Base-by-base conservation (phyloP, 805 yeast species). In the Lachancea lanzarotensis region DNA sequence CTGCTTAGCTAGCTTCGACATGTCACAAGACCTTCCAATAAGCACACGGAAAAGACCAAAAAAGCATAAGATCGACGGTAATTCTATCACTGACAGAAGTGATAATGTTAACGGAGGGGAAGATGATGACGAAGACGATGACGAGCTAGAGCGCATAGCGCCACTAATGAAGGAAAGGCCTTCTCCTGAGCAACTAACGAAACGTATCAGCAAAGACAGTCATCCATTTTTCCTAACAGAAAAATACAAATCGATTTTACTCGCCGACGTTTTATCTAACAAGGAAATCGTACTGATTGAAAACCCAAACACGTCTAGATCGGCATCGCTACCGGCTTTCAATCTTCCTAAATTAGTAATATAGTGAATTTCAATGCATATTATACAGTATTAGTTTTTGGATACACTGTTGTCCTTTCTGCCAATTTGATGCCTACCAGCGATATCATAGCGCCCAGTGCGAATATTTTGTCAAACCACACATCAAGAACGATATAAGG, bases 1-100 rank as follows among this genome's bases (percentile, higher is more conserved):
- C 42, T 91, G 96, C 95, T 52, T 90, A 13, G 76, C 83, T 3
- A 84, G 76, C 60, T 74, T 91, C 40, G 91, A 91, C 62, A 65
- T 85, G 51, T 62, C 73, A 8, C 59, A 71, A 43, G 77, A 82
- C 55, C 62, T 81, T 42, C 83, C 86, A 12, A 63, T 73, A 43
- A 62, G 51, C 31, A 60, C 52, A 13, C 50, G 59, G 34, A 64
- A 56, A 56, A 59, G 59, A 31, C 51, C 59, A 12, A 63, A 60
- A 50, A 70, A 70, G 52, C 69, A 70, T 54, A 53, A 57, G 38
- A 70, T 74, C 57, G 71, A 73, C 50, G 72, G 74, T 13, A 54
- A 68, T 26, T 61, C 70, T n/a, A 61, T 70, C 44, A 68, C 68
- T 5, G 70, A 69, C 43, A 69, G 64, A 43, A 71, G 69, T 41